Evolutionary conservation across 202 grass and related monocot species (phyloP).

Genomic region (Panicum hallii): DNA sequence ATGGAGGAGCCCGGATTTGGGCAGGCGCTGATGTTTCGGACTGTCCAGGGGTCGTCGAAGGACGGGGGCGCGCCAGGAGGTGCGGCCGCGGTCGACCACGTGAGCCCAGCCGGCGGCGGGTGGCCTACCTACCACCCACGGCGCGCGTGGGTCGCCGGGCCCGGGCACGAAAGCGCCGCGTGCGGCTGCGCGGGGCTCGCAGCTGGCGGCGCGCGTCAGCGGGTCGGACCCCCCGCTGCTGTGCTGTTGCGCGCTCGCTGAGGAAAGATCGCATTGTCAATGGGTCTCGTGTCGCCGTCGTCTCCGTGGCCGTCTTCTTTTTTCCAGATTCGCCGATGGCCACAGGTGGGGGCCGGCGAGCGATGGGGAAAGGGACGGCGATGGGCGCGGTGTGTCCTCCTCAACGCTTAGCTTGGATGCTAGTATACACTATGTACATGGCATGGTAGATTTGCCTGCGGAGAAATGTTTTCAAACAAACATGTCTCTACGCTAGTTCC

Average conservation of each 20-base stretch:
- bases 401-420: neutral
- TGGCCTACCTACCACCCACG: conserved; percentile 17
- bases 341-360: neutral
- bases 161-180: conserved; percentile 40
- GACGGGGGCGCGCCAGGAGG: neutral
- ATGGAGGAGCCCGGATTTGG: conserved; percentile 22
- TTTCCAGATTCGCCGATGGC: conserved; percentile 32
- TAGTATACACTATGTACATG: neutral
- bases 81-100: neutral
- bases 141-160: conserved; percentile 32
- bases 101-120: neutral
- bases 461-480: neutral
- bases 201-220: conserved; percentile 16
- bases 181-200: conserved; percentile 43
- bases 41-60: neutral
- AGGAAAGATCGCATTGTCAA: conserved; percentile 38
- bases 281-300: conserved; percentile 15
- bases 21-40: neutral
- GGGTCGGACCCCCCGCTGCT: neutral
- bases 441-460: neutral
- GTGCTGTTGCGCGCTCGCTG: neutral
- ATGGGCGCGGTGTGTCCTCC: neutral
- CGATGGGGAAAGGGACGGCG: neutral
- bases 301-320: conserved; percentile 19
- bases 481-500: neutral